Percentiles rank a stretch among this genome's conserved stretches.
Evolutionary conservation across 2,329 filamentous ascomycete genomes (phyloP).

Genomic region (Chaetomiaceae sp.): DNA sequence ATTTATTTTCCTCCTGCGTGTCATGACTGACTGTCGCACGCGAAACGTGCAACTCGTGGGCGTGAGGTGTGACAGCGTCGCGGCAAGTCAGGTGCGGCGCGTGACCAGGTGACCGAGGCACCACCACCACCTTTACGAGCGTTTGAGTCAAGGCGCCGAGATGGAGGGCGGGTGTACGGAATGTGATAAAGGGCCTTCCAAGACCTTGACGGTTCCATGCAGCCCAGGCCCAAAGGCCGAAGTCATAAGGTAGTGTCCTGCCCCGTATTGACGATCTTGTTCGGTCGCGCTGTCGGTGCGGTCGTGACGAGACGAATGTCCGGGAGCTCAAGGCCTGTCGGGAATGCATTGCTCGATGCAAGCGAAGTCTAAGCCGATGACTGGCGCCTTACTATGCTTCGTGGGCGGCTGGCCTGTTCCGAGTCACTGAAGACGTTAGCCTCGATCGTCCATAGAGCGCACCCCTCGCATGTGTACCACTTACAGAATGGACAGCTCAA

Average conservation of each 20-base stretch:
- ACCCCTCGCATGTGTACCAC: background rate
- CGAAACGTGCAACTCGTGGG: slow-evolving; percentile 6
- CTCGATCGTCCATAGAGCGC: background rate
- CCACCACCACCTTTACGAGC: slow-evolving; percentile 1
- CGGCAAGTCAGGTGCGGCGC: slow-evolving; percentile 13
- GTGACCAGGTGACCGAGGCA: slow-evolving; percentile 19
- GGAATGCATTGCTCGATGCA: background rate
- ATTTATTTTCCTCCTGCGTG: background rate
- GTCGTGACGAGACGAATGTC: too few species aligned
- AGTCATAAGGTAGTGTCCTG: too few species aligned
- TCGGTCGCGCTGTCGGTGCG: too few species aligned
- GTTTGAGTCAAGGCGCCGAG: background rate
- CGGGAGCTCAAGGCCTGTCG: background rate
- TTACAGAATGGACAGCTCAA: slow-evolving; percentile 23
- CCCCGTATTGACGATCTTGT: too few species aligned
- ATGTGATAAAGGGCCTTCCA: too few species aligned
- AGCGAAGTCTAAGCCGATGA: background rate
- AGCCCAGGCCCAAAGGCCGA: too few species aligned
- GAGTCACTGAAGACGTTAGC: background rate
- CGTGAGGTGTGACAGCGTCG: slow-evolving; percentile 12
- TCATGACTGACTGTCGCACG: background rate
- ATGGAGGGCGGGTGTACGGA: background rate
- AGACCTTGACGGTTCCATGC: too few species aligned
- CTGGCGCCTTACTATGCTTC: background rate
- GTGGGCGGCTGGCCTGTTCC: background rate